Conservation (phyloP, 1,284 basidiomycete species). For the Trametes polyzona region DNA sequence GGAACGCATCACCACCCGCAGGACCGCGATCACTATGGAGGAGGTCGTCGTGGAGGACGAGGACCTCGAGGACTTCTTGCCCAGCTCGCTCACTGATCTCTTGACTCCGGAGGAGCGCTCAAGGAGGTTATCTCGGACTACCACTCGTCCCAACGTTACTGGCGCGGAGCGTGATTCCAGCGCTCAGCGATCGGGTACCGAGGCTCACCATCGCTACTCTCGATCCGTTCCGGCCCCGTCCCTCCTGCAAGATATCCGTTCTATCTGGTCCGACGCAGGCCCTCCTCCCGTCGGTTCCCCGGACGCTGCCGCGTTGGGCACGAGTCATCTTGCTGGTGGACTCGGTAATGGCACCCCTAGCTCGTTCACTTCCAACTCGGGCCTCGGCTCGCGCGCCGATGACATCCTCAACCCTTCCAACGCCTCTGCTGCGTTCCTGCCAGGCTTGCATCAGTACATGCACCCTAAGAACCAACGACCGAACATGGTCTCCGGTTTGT, state of each 20-base stretch:
- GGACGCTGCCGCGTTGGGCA: conserved; percentile 26
- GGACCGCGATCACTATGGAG: conserved; percentile 25
- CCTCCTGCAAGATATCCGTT: conserved; percentile 71
- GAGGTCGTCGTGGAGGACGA: conserved; percentile 68
- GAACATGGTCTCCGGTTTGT: conserved; percentile 29
- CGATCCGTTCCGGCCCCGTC: conserved; percentile 78
- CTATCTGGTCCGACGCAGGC: conserved; percentile 65
- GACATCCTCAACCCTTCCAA: conserved; percentile 55
- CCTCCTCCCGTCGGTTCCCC: conserved; percentile 37
- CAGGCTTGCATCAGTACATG: conserved; percentile 65
- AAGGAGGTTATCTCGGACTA: conserved; percentile 75
- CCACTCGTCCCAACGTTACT: conserved; percentile 35
- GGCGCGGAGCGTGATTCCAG: conserved; percentile 26
- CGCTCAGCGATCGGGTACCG: conserved; percentile 33
- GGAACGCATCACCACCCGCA: conserved; percentile 28
- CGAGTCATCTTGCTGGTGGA: conserved; percentile 32
- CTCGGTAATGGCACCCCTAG: conserved; percentile 49
- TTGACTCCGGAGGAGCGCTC: conserved; percentile 84
- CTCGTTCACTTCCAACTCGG: conserved; percentile 50
- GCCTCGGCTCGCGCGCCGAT: conserved; percentile 42
- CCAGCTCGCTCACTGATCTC: conserved; percentile 84
- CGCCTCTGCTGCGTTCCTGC: conserved; percentile 79
- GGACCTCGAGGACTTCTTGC: conserved; percentile 86
- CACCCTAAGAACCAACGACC: conserved; percentile 45
- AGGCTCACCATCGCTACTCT: conserved; percentile 70